Percentiles rank a stretch among this genome's conserved stretches.
These are phyloP conservation scores for Solanum piurae DNA, from an alignment of 257 asterid genomes.

Conservation along the genomic window DNA sequence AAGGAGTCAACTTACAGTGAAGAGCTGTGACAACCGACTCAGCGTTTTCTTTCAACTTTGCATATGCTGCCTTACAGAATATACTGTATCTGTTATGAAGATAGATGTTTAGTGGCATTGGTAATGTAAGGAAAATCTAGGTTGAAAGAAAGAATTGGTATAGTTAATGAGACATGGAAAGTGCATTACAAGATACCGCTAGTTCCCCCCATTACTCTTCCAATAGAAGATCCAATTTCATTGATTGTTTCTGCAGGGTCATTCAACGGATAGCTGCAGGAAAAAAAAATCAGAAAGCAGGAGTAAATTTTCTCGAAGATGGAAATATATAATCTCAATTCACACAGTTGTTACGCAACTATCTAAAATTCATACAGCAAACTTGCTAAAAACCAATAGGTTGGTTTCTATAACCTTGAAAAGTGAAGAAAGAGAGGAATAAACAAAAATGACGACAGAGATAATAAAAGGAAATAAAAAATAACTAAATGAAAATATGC, in stretches of 20 bases:
- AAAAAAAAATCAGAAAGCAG: background rate
- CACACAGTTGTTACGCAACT: background rate
- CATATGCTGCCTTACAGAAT: slow-evolving; percentile 83
- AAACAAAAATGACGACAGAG: background rate
- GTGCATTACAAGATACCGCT: slow-evolving; percentile 76
- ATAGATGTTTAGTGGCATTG: background rate
- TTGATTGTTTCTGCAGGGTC: slow-evolving; percentile 78
- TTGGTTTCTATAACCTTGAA: background rate
- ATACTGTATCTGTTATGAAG: slow-evolving; percentile 56
- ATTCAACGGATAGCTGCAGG: slow-evolving; percentile 89
- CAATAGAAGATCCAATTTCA: slow-evolving; percentile 70
- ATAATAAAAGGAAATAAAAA: background rate
- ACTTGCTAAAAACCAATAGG: background rate
- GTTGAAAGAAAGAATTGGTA: background rate
- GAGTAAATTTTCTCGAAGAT: background rate
- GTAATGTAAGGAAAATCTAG: background rate
- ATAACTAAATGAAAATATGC: background rate
- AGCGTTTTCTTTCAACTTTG: slow-evolving; percentile 50
- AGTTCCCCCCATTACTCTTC: slow-evolving; percentile 99
- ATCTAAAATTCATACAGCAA: background rate
- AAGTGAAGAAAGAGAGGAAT: background rate
- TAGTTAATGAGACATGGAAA: background rate
- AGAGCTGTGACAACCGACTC: slow-evolving; percentile 32
- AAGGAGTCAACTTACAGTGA: slow-evolving; percentile 50
- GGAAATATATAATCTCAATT: background rate